Percentiles rank a stretch among this genome's conserved stretches.
Evolutionary conservation across 257 asterid genomes (phyloP).

Genomic region (Linaria vulgaris): DNA sequence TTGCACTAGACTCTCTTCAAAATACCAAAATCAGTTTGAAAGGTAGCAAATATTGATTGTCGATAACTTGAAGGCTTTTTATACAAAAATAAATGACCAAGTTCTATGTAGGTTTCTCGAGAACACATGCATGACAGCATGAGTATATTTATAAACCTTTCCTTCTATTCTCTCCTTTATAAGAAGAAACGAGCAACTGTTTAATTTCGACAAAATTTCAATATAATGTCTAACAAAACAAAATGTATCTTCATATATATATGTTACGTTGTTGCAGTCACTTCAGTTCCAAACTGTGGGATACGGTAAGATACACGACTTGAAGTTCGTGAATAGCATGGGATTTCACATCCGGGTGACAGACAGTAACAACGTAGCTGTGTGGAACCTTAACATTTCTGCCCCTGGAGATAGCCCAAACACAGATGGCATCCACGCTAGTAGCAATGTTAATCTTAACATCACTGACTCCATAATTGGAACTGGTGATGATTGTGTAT

Average conservation of each 20-base stretch:
- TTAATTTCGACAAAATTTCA: too few species aligned
- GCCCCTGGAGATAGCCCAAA: conserved; percentile 79
- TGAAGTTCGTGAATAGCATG: conserved; percentile 51
- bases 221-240: too few species aligned
- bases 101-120: too few species aligned
- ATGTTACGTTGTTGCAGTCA: conserved; percentile 35
- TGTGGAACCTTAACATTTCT: conserved; percentile 37
- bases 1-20: too few species aligned
- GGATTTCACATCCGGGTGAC: conserved; percentile 63
- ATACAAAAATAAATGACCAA: too few species aligned
- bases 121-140: too few species aligned
- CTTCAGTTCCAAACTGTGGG: conserved; percentile 32
- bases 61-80: too few species aligned
- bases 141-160: too few species aligned
- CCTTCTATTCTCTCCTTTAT: too few species aligned
- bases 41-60: too few species aligned
- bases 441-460: conserved; percentile 35
- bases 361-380: conserved; percentile 30
- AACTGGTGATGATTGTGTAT: conserved; percentile 58
- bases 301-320: conserved; percentile 25
- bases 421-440: conserved; percentile 71
- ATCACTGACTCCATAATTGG: conserved; percentile 45
- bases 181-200: too few species aligned
- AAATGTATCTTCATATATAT: not conserved
- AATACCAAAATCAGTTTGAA: too few species aligned